phyloP scores from a whole-genome alignment of 768 basidiomycete species.

The Cystobasidium ongulense region DNA sequence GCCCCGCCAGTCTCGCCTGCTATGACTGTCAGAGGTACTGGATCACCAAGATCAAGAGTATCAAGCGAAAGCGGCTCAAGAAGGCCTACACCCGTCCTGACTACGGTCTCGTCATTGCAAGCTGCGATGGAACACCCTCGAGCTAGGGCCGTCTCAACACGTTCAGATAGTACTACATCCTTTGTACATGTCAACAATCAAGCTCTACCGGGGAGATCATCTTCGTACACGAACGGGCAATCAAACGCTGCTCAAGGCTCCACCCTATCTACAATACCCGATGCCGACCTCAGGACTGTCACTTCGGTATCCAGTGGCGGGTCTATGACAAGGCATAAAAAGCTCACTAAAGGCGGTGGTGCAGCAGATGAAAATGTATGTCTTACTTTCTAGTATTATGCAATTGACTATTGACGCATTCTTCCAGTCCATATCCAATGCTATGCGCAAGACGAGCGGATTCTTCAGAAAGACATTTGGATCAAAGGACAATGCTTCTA shows the following conservation, averaged over 20 bases:
- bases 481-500: background rate
- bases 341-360: conserved; percentile 1
- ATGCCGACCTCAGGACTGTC: background rate
- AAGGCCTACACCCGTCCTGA: background rate
- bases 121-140: background rate
- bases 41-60: background rate
- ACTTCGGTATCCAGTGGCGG: background rate
- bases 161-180: background rate
- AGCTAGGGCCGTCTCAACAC: conserved; percentile 4
- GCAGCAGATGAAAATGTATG: conserved; percentile 13
- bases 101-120: background rate
- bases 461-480: conserved; percentile 41
- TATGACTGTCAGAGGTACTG: background rate
- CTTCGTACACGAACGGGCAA: background rate
- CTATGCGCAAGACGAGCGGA: conserved; percentile 41
- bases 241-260: background rate
- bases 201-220: background rate
- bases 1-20: background rate
- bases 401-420: background rate
- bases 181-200: conserved; percentile 2
- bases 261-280: background rate
- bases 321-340: background rate
- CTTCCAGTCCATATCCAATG: conserved; percentile 31
- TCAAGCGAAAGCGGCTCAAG: background rate
- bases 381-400: background rate